Evolutionary conservation across 805 yeast genomes (phyloP), one percentile per base, ranked within the genome.

Genomic region (Teunomyces funiuensis): DNA sequence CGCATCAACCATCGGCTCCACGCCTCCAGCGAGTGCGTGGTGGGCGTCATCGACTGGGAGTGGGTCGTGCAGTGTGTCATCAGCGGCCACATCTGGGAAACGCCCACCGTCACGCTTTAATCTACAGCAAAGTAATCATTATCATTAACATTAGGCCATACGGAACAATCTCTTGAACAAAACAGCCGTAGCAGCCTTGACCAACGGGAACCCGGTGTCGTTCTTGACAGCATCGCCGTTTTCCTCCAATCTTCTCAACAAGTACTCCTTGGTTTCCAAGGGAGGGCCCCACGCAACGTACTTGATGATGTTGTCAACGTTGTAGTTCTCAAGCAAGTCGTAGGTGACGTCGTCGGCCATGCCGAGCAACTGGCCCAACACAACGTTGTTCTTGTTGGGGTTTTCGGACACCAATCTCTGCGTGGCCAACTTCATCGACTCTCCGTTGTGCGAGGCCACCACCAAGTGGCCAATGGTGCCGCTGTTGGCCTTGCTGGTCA

Each of bases 201-300:
- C 67, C 52, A 86, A 73, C 37, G 85, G 85, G 72, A 80, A 76
- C n/a, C 95, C 93, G 49, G 82, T 83, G 62, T 85, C 93, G 42
- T 75, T 74, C 70, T 91, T 82, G 5, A 88, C 95, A 7, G 96
- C 95, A 64, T 90, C 97, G 17, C 97, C 97, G 59, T 90, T 90
- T 69, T 90, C 98, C 69, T 90, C 97, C 47, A 90, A 72, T 68
- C 98, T 80, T 72, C 98, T 82, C 47, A 83, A 71, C 46, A 90
- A 68, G 60, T 90, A 90, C 53, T 88, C 96, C 69, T 87, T 88
- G 44, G 97, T 89, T 67, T 91, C 97, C 52, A 80, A 66, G 42
- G 96, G 95, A 25, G 97, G 97, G 7, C 97, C 97, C 97, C 97
- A 90, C 13, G 97, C 95, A 47, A 90, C 97, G 60, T 91, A 90